phyloP scores from a whole-genome alignment of 2,329 filamentous ascomycete genomes.

The Acephala macrosclerotiorum region DNA sequence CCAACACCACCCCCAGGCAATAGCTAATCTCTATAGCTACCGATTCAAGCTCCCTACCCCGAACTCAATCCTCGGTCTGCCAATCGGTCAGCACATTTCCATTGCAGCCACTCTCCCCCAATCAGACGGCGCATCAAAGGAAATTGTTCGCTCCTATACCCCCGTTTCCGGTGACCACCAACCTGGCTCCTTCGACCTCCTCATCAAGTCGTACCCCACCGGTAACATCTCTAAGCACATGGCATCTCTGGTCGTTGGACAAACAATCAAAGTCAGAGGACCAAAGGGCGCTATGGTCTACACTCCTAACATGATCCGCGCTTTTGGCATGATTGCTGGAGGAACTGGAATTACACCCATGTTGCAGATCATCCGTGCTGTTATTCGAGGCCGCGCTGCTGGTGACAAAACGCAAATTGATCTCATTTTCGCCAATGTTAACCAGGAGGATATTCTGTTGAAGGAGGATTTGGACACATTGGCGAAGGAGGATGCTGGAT shows the following conservation, averaged over 20 bases:
- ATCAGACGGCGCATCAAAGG: slow-evolving; percentile 74
- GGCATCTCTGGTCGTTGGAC: slow-evolving; percentile 80
- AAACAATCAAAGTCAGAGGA: slow-evolving; percentile 88
- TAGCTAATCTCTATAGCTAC: slow-evolving; percentile 66
- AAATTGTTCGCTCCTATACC: slow-evolving; percentile 91
- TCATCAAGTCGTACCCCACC: slow-evolving; percentile 97
- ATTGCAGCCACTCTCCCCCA: slow-evolving; percentile 79
- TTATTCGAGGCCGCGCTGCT: slow-evolving; percentile 78
- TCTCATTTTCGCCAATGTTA: slow-evolving; percentile 97
- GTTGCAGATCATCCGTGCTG: slow-evolving; percentile 93
- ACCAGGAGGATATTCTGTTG: slow-evolving; percentile 88
- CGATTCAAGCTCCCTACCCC: slow-evolving; percentile 85
- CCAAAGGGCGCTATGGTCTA: slow-evolving; percentile 99
- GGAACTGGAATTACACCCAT: slow-evolving; percentile 98
- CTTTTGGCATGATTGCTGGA: slow-evolving; percentile 97
- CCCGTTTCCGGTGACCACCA: slow-evolving; percentile 90
- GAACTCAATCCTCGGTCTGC: slow-evolving; percentile 87
- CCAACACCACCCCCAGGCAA: slow-evolving; percentile 9
- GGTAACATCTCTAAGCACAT: slow-evolving; percentile 98
- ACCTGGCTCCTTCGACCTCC: slow-evolving; percentile 90
- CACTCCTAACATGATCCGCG: slow-evolving; percentile 93
- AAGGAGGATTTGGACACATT: slow-evolving; percentile 89
- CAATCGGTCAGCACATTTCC: slow-evolving; percentile 98
- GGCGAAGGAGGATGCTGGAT: slow-evolving; percentile 76
- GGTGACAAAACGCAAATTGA: slow-evolving; percentile 91